Evolutionary conservation across 2,329 filamentous ascomycete species (phyloP).

Genomic region (Ustulina deusta): DNA sequence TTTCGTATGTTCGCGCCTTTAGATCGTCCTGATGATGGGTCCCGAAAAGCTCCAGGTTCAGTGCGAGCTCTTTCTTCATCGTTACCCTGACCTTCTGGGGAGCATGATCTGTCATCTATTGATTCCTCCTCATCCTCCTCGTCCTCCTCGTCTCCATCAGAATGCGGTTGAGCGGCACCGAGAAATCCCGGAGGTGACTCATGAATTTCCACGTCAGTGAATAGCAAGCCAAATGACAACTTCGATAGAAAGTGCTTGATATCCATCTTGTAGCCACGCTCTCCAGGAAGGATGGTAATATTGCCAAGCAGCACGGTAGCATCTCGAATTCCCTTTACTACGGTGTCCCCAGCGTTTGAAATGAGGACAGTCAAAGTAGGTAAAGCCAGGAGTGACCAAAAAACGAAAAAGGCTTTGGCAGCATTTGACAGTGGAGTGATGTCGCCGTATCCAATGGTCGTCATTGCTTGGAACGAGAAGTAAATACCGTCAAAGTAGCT

Average conservation of each 20-base stretch:
- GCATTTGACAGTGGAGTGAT: slow-evolving; percentile 79
- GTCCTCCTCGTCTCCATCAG: slow-evolving; percentile 42
- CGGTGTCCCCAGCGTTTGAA: slow-evolving; percentile 84
- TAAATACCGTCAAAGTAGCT: slow-evolving; percentile 86
- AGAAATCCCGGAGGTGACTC: slow-evolving; percentile 58
- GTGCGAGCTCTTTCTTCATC: background rate
- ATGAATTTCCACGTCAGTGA: slow-evolving; percentile 53
- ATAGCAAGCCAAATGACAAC: slow-evolving; percentile 59
- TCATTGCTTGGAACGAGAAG: slow-evolving; percentile 84
- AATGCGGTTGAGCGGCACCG: slow-evolving; percentile 51
- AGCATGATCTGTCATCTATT: slow-evolving; percentile 50
- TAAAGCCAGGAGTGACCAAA: slow-evolving; percentile 88
- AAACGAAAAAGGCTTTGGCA: slow-evolving; percentile 89
- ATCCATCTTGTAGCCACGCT: slow-evolving; percentile 61
- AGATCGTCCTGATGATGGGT: background rate
- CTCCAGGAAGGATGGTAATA: slow-evolving; percentile 71
- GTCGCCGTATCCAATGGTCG: slow-evolving; percentile 91
- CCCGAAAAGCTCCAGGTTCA: background rate
- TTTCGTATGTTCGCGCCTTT: background rate
- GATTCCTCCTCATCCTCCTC: slow-evolving; percentile 36
- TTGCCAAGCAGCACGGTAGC: slow-evolving; percentile 67
- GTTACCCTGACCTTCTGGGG: slow-evolving; percentile 9
- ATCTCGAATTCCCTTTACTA: slow-evolving; percentile 73
- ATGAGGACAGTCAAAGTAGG: slow-evolving; percentile 91
- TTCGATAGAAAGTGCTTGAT: slow-evolving; percentile 58